A percentile compares a stretch with the other conserved stretches of the same genome.
Conservation (phyloP, 2,329 filamentous ascomycete genomes). For the Biscogniauxia marginata region DNA sequence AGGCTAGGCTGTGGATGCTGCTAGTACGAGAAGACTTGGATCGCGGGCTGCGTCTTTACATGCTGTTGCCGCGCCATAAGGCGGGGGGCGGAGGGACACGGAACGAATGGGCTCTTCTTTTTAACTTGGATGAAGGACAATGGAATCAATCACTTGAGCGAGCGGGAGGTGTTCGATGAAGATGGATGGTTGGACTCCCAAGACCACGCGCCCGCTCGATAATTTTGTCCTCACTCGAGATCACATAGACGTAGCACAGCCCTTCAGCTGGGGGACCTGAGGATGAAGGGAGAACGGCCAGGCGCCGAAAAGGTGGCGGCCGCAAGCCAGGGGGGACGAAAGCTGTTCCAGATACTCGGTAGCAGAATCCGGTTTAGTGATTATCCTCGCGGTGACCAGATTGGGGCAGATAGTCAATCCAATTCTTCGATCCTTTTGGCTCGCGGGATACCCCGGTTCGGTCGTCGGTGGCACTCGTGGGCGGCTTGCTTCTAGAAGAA, state of each 20-base stretch:
- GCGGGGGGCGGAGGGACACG: constrained; percentile 6
- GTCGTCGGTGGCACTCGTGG: background rate
- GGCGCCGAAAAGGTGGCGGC: background rate
- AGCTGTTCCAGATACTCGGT: constrained; percentile 4
- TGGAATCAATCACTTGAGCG: too few species aligned
- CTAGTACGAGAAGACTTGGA: constrained; percentile 3
- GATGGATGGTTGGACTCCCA: background rate
- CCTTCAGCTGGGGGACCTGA: background rate
- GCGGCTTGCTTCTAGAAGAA: background rate
- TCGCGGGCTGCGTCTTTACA: constrained; percentile 15
- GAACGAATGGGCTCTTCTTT: background rate
- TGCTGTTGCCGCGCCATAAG: constrained; percentile 15
- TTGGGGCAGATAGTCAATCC: background rate
- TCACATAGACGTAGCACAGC: background rate
- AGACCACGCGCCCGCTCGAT: constrained; percentile 4
- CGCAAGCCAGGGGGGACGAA: background rate
- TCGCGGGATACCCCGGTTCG: background rate
- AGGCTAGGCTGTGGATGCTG: constrained; percentile 1
- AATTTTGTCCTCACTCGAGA: background rate
- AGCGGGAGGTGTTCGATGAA: too few species aligned
- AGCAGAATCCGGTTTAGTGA: constrained; percentile 17
- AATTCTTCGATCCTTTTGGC: background rate
- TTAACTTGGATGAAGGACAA: too few species aligned
- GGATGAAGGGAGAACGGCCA: background rate
- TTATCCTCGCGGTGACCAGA: background rate